Evolutionary conservation across 208 protist species (phyloP).

Genomic region (Angomonas deanei): DNA sequence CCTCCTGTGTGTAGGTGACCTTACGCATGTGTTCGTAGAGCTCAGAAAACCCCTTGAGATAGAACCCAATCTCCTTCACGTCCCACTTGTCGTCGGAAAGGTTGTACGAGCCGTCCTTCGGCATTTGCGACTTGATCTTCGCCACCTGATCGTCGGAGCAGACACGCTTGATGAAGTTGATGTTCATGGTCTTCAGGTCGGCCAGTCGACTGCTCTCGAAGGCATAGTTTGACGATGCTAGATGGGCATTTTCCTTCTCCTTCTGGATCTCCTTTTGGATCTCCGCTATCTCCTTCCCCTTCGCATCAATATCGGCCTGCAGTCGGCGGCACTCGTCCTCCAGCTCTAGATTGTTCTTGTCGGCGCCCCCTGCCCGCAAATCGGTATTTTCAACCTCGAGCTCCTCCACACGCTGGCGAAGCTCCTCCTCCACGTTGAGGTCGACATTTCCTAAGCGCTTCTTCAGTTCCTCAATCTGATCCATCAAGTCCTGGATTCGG

Average conservation of each 20-base stretch:
- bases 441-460: constrained; percentile 83
- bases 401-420: constrained; percentile 87
- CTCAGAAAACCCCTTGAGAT: constrained; percentile 66
- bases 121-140: constrained; percentile 52
- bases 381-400: constrained; percentile 88
- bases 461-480: constrained; percentile 88
- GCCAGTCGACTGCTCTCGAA: constrained; percentile 56
- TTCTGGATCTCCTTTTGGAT: constrained; percentile 49
- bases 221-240: constrained; percentile 65
- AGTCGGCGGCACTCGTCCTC: constrained; percentile 63
- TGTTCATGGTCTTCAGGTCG: constrained; percentile 59
- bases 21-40: constrained; percentile 74
- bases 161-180: constrained; percentile 87
- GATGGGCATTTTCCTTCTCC: constrained; percentile 43
- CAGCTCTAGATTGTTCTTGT: constrained; percentile 82
- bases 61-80: constrained; percentile 82
- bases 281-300: constrained; percentile 53
- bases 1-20: constrained; percentile 77
- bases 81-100: constrained; percentile 65
- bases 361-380: constrained; percentile 45
- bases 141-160: constrained; percentile 68
- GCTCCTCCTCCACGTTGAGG: constrained; percentile 82
- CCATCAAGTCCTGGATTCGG: constrained; percentile 81
- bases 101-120: constrained; percentile 64
- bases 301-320: constrained; percentile 72